Base-by-base conservation (phyloP, 73 alveolate species). In the Stentor coeruleus region DNA sequence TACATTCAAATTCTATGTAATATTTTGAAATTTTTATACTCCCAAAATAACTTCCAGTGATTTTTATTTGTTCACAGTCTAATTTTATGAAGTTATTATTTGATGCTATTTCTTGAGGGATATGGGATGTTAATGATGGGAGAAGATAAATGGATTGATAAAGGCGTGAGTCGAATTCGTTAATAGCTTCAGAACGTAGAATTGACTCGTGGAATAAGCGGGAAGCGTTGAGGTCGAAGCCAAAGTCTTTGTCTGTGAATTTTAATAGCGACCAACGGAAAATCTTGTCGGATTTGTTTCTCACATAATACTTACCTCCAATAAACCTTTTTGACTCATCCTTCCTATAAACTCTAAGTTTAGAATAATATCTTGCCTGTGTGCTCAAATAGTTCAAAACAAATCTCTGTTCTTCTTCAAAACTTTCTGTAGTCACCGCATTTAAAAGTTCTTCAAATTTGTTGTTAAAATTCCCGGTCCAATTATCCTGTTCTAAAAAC, bases 11-110 rank as follows among this genome's bases (percentile, higher is more conserved):
- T 11, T 20, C 38, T n/a, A 75, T 20, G 6, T 14, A 75, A 3
- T 15, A n/a, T 20, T 40, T 38, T 1, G 72, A 36, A 3, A 75
- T 15, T 36, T 36, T 66, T 26, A 38, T 35, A 14, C 33, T 6
- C 38, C 83, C 83, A 0, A 75, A 20, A 38, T 20, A 39, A 28
- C 30, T 40, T 75, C 83, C 83, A 26, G 26, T 40, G 38, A 40
- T 37, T 39, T 39, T 75, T 75, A 75, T 75, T 75, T n/a, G 59
- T 38, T 75, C 83, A 2, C 83, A 75, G 14, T 31, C 81, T 37
- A 40, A n/a, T 26, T 40, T 75, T 1, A 39, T 36, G 15, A 31
- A 66, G 39, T 20, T 26, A 66, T 66, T 66, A 40, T 66, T 31
- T n/a, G n/a, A n/a, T n/a, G n/a, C n/a, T n/a, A n/a, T n/a, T n/a